Percentiles rank a stretch among this genome's conserved stretches.
These are phyloP conservation scores for Trichosporon ovoides DNA, from an alignment of 1,284 basidiomycete genomes.

Conservation along the genomic window DNA sequence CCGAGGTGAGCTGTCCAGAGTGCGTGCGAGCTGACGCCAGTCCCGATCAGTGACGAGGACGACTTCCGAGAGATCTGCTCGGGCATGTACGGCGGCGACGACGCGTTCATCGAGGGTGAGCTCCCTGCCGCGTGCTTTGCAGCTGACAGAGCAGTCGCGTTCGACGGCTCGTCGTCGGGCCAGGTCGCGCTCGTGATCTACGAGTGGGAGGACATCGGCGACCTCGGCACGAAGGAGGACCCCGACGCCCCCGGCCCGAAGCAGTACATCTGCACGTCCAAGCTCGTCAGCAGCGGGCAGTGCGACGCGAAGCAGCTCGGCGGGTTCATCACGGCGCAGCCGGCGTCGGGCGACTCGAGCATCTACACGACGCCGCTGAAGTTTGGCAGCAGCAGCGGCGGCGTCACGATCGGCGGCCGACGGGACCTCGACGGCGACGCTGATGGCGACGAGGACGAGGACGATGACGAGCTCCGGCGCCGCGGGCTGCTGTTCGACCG, in stretches of 20 bases:
- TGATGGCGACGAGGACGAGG: slow-evolving; percentile 3
- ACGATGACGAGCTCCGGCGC: slow-evolving; percentile 8
- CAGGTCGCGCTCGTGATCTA: slow-evolving; percentile 91
- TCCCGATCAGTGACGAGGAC: slow-evolving; percentile 56
- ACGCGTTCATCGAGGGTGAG: slow-evolving; percentile 80
- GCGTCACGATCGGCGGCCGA: background rate
- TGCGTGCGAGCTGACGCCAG: slow-evolving; percentile 21
- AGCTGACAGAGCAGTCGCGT: slow-evolving; percentile 60
- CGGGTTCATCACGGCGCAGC: slow-evolving; percentile 73
- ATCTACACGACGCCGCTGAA: slow-evolving; percentile 51
- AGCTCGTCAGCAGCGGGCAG: slow-evolving; percentile 57
- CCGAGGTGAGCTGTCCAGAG: slow-evolving; percentile 5
- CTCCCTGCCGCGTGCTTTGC: background rate
- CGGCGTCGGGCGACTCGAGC: slow-evolving; percentile 59
- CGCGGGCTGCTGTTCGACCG: background rate
- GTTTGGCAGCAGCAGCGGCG: slow-evolving; percentile 15
- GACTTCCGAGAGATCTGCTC: slow-evolving; percentile 74
- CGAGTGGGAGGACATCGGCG: slow-evolving; percentile 82
- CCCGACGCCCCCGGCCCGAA: slow-evolving; percentile 12
- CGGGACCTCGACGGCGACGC: background rate
- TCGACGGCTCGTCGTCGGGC: slow-evolving; percentile 70
- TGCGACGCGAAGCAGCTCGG: slow-evolving; percentile 69
- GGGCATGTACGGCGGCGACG: slow-evolving; percentile 80
- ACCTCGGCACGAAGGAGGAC: slow-evolving; percentile 61
- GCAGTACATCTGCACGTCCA: slow-evolving; percentile 71